phyloP scores from a whole-genome alignment of 257 asterid species.

The Eucommia ulmoides region DNA sequence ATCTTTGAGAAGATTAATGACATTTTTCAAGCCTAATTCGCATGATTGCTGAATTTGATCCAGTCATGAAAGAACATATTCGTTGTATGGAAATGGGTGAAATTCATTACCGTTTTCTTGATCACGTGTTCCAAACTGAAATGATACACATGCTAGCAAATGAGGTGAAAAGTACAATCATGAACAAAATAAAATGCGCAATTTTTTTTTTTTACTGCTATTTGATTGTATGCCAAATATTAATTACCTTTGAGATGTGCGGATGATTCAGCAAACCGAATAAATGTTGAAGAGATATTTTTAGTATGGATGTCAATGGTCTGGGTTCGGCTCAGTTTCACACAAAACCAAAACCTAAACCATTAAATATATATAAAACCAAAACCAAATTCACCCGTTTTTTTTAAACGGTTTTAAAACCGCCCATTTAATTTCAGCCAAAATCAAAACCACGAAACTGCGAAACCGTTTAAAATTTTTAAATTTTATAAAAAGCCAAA shows the following conservation, averaged over 20 bases:
- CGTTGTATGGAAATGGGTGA: not conserved
- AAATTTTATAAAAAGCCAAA: no score
- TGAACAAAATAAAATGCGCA: not conserved
- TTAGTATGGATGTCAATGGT: no score
- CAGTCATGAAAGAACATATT: constrained; percentile 1
- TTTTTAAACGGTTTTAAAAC: no score
- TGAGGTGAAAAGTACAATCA: not conserved
- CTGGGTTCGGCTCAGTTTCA: no score
- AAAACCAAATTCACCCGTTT: no score
- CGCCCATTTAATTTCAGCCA: no score
- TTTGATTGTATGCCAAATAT: not conserved
- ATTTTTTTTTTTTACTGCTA: not conserved
- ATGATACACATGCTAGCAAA: not conserved
- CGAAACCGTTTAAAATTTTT: no score
- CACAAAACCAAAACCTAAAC: no score
- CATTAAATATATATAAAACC: no score
- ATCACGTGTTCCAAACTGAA: not conserved
- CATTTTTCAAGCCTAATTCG: constrained; percentile 2
- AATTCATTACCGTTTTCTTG: not conserved
- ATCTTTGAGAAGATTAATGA: constrained; percentile 8
- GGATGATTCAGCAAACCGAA: not conserved
- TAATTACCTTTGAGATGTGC: not conserved
- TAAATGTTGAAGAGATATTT: not conserved
- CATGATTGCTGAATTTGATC: not conserved
- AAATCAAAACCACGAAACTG: no score